Conservation (phyloP, 768 basidiomycete species). For the Psilocybe tampanensis region DNA sequence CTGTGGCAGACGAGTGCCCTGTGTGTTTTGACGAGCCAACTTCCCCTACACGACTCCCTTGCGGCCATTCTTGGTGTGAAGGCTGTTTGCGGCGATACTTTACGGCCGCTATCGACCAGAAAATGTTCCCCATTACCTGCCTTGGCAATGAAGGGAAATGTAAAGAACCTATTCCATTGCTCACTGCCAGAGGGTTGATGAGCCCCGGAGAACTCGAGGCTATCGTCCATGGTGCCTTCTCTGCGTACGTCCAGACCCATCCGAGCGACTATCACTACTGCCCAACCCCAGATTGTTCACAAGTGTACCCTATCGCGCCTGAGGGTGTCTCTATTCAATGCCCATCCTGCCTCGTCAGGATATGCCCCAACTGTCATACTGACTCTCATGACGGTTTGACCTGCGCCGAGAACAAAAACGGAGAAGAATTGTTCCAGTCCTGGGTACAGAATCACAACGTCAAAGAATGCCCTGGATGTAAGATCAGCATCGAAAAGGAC, state of each 20-base stretch:
- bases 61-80: conserved; percentile 73
- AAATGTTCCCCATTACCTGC: conserved; percentile 72
- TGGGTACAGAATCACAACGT: conserved; percentile 70
- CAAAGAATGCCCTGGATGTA: conserved; percentile 76
- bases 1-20: conserved; percentile 47
- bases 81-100: conserved; percentile 64
- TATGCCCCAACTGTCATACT: conserved; percentile 62
- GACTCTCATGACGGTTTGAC: conserved; percentile 64
- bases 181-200: conserved; percentile 51
- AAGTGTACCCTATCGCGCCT: conserved; percentile 65
- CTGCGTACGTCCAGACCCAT: conserved; percentile 59
- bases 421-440: conserved; percentile 57
- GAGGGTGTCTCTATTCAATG: conserved; percentile 61
- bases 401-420: conserved; percentile 63
- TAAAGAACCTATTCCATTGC: conserved; percentile 54
- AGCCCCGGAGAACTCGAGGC: conserved; percentile 53
- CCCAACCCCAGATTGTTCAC: conserved; percentile 77
- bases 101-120: conserved; percentile 54
- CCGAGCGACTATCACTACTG: conserved; percentile 71
- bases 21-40: conserved; percentile 67
- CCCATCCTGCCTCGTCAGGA: conserved; percentile 68
- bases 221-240: conserved; percentile 59
- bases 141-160: conserved; percentile 69
- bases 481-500: conserved; percentile 66
- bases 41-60: conserved; percentile 54